phyloP scores from a whole-genome alignment of 2,329 filamentous ascomycete genomes.

The Thielaviopsis euricoi region DNA sequence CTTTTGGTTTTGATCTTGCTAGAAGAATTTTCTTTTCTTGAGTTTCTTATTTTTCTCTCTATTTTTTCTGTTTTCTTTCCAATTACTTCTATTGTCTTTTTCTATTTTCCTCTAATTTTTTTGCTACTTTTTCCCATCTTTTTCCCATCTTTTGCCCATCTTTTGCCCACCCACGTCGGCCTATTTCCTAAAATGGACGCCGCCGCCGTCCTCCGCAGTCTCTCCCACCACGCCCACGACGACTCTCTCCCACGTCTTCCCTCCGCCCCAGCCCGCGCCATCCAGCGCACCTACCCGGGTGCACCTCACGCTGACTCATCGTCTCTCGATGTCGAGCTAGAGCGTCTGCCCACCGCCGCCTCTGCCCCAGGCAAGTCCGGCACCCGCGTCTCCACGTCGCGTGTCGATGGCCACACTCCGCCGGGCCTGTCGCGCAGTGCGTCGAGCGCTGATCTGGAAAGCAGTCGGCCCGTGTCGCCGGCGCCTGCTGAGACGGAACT shows the following conservation, averaged over 20 bases:
- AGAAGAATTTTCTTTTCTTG: too few species aligned
- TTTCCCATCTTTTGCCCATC: too few species aligned
- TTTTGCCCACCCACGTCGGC: too few species aligned
- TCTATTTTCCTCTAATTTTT: too few species aligned
- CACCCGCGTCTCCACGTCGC: neutral
- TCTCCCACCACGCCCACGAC: slow-evolving; percentile 3
- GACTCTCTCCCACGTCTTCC: slow-evolving; percentile 13
- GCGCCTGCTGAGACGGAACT: slow-evolving; percentile 25
- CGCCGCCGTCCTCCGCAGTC: neutral
- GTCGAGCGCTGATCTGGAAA: slow-evolving; percentile 27
- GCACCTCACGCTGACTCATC: slow-evolving; percentile 18
- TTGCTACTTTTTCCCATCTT: too few species aligned
- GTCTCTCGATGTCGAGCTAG: neutral
- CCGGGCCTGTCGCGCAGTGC: neutral
- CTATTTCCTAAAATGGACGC: neutral
- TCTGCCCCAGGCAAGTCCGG: neutral
- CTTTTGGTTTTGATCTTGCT: too few species aligned
- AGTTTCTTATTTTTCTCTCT: too few species aligned
- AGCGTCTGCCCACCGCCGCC: slow-evolving; percentile 2
- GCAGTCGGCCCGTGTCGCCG: slow-evolving; percentile 35
- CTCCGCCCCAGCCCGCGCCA: slow-evolving; percentile 20
- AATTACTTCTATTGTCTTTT: too few species aligned
- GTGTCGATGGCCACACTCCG: neutral
- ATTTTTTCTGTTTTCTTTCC: too few species aligned
- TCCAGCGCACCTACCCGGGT: slow-evolving; percentile 24